Conservation (phyloP, 305 asterid species). For the Fraxinus baroniana region DNA sequence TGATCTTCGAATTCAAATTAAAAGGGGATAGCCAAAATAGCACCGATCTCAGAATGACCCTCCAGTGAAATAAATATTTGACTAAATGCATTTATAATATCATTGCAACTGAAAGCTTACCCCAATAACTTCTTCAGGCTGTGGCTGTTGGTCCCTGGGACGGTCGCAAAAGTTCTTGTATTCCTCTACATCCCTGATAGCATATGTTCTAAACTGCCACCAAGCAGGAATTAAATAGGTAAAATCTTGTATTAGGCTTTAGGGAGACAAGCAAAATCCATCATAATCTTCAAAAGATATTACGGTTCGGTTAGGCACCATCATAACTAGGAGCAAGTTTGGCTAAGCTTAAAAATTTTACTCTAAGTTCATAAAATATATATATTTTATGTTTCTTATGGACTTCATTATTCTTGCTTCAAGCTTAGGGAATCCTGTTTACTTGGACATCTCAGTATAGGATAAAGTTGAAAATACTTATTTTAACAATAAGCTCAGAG, state of each 20-base stretch:
- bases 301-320: neutral
- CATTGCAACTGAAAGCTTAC: conserved; percentile 38
- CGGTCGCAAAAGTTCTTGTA: conserved; percentile 96
- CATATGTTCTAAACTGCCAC: conserved; percentile 72
- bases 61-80: neutral
- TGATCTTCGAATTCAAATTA: no score
- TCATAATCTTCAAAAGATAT: conserved; percentile 1
- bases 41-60: no score
- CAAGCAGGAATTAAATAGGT: conserved; percentile 6
- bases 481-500: neutral
- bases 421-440: neutral
- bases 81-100: neutral
- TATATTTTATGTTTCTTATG: neutral
- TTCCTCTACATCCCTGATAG: conserved; percentile 96
- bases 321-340: neutral
- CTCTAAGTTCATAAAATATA: neutral
- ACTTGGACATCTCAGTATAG: neutral
- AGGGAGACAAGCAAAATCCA: neutral
- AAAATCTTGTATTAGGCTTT: neutral
- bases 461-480: neutral
- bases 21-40: no score
- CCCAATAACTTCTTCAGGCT: conserved; percentile 94
- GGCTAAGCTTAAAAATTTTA: neutral
- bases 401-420: neutral
- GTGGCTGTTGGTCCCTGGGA: conserved; percentile 83